Evolutionary conservation across 1,284 basidiomycete genomes (phyloP).

Genomic region (Ceratobasidium sp.): DNA sequence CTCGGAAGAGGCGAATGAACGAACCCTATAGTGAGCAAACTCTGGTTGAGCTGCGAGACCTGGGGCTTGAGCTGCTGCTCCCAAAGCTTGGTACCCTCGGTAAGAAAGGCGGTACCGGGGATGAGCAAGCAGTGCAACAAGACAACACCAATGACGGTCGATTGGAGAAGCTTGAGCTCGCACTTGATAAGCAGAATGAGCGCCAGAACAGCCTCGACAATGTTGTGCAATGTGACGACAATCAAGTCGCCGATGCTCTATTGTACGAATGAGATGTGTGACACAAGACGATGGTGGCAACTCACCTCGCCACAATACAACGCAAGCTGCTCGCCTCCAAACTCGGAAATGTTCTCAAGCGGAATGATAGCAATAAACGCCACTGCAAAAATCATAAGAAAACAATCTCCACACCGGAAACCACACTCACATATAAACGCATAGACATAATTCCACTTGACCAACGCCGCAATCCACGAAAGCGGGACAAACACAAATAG

Average conservation of each 20-base stretch:
- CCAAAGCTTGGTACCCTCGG: slow-evolving; percentile 46
- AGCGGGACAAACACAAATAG: slow-evolving; percentile 43
- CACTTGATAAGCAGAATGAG: slow-evolving; percentile 41
- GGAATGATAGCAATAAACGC: slow-evolving; percentile 45
- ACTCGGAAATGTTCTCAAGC: slow-evolving; percentile 41
- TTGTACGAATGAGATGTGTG: neutral
- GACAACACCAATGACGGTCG: slow-evolving; percentile 46
- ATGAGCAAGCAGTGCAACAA: slow-evolving; percentile 45
- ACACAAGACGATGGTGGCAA: slow-evolving; percentile 57
- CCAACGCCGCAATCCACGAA: slow-evolving; percentile 19
- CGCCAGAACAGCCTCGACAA: slow-evolving; percentile 36
- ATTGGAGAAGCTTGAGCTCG: slow-evolving; percentile 45
- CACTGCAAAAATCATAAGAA: slow-evolving; percentile 59
- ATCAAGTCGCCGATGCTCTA: slow-evolving; percentile 47
- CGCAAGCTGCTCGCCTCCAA: slow-evolving; percentile 44
- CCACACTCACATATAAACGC: slow-evolving; percentile 57
- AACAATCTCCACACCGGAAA: slow-evolving; percentile 61
- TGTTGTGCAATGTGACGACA: slow-evolving; percentile 44
- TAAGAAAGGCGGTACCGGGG: slow-evolving; percentile 45
- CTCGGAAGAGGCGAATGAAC: neutral
- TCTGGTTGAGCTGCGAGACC: slow-evolving; percentile 35
- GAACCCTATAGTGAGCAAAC: slow-evolving; percentile 38
- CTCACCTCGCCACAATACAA: slow-evolving; percentile 44
- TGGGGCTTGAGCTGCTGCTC: slow-evolving; percentile 41
- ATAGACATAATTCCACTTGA: no score